Evolutionary conservation across 768 basidiomycete genomes (phyloP).

Genomic region (Glaciozyma martinii): DNA sequence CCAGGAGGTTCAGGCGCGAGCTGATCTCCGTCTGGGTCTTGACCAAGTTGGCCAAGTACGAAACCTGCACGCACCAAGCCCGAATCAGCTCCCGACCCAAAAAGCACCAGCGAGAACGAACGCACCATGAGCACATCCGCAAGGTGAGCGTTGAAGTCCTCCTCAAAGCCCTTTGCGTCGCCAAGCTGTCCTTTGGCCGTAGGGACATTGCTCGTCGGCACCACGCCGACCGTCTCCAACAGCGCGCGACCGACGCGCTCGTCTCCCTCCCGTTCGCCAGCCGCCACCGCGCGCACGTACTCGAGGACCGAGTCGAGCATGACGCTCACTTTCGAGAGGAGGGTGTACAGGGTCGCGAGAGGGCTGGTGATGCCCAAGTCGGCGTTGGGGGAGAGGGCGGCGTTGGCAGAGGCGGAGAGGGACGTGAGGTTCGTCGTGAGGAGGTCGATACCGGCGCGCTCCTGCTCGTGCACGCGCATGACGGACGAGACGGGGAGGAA

Average conservation of each 20-base stretch:
- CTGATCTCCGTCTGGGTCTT: constrained; percentile 71
- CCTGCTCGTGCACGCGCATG: constrained; percentile 69
- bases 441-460: constrained; percentile 70
- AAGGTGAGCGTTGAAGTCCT: constrained; percentile 56
- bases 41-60: constrained; percentile 86
- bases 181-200: constrained; percentile 42
- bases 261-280: constrained; percentile 70
- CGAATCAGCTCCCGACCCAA: background rate
- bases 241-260: constrained; percentile 80
- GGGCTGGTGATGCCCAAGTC: constrained; percentile 49
- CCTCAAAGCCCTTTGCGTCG: constrained; percentile 49
- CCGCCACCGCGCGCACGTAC: constrained; percentile 71
- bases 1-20: constrained; percentile 13
- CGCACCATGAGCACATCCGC: constrained; percentile 74
- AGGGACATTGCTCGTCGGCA: constrained; percentile 38
- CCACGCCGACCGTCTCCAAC: constrained; percentile 65
- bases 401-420: background rate
- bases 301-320: constrained; percentile 78
- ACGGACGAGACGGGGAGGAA: constrained; percentile 88
- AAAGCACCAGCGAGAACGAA: background rate
- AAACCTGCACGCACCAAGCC: constrained; percentile 44
- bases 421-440: constrained; percentile 15
- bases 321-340: constrained; percentile 58
- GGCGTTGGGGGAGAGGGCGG: background rate
- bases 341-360: constrained; percentile 65